Evolutionary conservation across 805 yeast species (phyloP).

Genomic region (Candida quercuum): DNA sequence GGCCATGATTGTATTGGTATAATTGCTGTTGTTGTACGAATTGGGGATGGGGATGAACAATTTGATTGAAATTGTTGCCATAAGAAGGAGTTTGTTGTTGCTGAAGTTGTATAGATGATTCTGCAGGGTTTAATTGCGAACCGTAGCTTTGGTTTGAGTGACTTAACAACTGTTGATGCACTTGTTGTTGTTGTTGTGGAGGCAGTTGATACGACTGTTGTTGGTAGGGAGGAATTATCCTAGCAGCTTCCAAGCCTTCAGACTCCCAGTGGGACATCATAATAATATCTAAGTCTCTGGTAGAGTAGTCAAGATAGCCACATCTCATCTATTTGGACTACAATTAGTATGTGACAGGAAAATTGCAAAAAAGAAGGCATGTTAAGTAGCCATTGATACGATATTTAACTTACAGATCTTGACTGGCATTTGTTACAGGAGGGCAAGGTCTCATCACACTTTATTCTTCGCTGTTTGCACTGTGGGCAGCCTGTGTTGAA

Average conservation of each 20-base stretch:
- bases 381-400: too few species aligned
- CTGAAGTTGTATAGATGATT: neutral
- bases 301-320: neutral
- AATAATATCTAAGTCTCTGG: neutral
- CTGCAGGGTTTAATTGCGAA: neutral
- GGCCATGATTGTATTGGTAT: too few species aligned
- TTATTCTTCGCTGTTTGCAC: conserved; percentile 54
- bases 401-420: conserved; percentile 15
- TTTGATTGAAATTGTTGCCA: neutral
- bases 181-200: neutral
- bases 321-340: neutral
- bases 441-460: conserved; percentile 59
- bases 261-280: neutral
- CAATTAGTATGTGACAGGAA: too few species aligned
- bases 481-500: conserved; percentile 59
- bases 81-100: neutral
- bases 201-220: too few species aligned
- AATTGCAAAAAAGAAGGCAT: too few species aligned
- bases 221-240: too few species aligned
- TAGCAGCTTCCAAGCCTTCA: neutral
- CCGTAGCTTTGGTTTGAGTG: too few species aligned
- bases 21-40: neutral
- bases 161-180: neutral
- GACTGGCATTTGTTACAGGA: conserved; percentile 43
- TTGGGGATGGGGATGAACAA: neutral